Percentiles rank a stretch among this genome's conserved stretches.
phyloP scores from a whole-genome alignment of 768 basidiomycete species.

The Rhodotorula kratochvilovae region DNA sequence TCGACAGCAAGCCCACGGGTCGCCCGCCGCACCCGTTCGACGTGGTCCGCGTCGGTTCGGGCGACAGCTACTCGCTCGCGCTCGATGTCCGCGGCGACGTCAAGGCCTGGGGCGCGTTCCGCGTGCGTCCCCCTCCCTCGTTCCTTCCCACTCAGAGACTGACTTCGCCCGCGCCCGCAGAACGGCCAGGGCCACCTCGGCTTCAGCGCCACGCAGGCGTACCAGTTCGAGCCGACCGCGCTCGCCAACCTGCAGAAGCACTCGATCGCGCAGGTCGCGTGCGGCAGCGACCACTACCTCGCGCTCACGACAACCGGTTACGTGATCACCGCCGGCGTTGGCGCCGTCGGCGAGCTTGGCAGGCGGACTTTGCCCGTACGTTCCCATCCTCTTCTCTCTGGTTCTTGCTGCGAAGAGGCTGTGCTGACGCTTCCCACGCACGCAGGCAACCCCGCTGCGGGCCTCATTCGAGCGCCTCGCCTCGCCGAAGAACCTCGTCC shows the following conservation, averaged over 20 bases:
- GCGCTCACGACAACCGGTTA: slow-evolving; percentile 82
- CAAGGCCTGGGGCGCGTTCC: slow-evolving; percentile 83
- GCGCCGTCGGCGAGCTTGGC: slow-evolving; percentile 85
- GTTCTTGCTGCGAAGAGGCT: not conserved
- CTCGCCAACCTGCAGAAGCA: slow-evolving; percentile 47
- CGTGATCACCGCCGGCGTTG: slow-evolving; percentile 84
- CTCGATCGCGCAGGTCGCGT: slow-evolving; percentile 65
- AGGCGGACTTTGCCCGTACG: slow-evolving; percentile 66
- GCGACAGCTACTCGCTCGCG: slow-evolving; percentile 83
- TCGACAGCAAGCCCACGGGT: not conserved
- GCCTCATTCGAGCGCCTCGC: slow-evolving; percentile 73
- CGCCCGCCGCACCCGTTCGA: slow-evolving; percentile 63
- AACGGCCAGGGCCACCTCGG: slow-evolving; percentile 73
- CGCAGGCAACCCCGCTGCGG: slow-evolving; percentile 72
- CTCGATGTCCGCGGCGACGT: slow-evolving; percentile 73
- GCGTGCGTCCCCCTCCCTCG: slow-evolving; percentile 54
- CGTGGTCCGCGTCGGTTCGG: slow-evolving; percentile 73
- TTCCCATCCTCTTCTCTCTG: not conserved
- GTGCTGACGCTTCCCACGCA: not conserved
- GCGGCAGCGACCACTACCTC: slow-evolving; percentile 83
- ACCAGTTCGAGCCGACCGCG: slow-evolving; percentile 56
- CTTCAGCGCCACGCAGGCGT: slow-evolving; percentile 63
- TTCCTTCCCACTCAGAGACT: no score
- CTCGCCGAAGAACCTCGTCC: slow-evolving; percentile 64
- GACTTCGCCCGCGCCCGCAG: slow-evolving; percentile 12